Conservation (phyloP, 129 eudicot genomes). For the Tagetes erecta region DNA sequence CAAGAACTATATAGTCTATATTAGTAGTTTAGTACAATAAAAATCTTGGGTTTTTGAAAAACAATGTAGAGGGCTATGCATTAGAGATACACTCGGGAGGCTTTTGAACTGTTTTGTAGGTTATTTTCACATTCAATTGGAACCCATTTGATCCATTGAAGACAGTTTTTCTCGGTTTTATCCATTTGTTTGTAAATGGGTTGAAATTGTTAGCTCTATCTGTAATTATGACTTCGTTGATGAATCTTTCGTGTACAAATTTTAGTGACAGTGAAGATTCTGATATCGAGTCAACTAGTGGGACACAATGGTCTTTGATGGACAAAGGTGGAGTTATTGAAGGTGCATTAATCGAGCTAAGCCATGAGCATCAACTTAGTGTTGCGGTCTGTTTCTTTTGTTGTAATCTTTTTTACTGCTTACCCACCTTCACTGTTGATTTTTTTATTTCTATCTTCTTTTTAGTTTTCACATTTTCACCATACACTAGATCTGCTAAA, state of each 20-base stretch:
- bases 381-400: conserved; percentile 52
- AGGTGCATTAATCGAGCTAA: conserved; percentile 69
- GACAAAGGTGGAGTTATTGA: conserved; percentile 72
- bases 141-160: conserved; percentile 9
- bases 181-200: background rate
- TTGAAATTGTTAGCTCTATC: background rate
- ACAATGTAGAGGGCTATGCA: background rate
- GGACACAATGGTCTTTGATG: conserved; percentile 53
- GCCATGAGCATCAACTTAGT: conserved; percentile 65
- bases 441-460: background rate
- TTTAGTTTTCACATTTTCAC: conserved; percentile 4
- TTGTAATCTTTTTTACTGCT: conserved; percentile 16
- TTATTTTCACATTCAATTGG: background rate
- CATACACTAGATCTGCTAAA: background rate
- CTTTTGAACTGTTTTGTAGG: background rate
- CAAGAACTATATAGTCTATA: background rate
- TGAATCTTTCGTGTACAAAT: conserved; percentile 19
- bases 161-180: background rate
- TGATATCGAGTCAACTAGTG: conserved; percentile 45
- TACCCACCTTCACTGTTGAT: conserved; percentile 6
- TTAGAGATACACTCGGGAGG: background rate
- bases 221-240: conserved; percentile 5
- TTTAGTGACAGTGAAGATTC: conserved; percentile 53
- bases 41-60: background rate
- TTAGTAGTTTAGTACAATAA: background rate